Conservation (phyloP, 2,329 filamentous ascomycete genomes). For the Thelonectria blattea region DNA sequence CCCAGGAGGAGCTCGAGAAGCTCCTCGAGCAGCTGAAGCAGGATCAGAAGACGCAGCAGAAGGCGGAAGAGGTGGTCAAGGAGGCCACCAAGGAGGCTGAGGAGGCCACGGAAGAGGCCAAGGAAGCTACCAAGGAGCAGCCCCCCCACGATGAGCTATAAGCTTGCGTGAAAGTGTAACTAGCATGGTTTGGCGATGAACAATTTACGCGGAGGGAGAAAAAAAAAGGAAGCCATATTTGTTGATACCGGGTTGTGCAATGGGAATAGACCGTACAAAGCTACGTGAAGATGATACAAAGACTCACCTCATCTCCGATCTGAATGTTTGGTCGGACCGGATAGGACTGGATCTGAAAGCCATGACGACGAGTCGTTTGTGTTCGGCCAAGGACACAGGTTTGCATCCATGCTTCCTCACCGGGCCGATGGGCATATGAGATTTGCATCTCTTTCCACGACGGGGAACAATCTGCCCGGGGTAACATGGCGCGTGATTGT, state of each 20-base stretch:
- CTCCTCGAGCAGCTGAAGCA: constrained; percentile 35
- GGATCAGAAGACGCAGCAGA: constrained; percentile 28
- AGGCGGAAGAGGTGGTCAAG: constrained; percentile 12
- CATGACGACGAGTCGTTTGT: neutral
- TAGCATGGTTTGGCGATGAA: constrained; percentile 20
- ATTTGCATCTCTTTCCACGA: neutral
- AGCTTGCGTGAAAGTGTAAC: constrained; percentile 15
- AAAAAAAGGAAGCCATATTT: constrained; percentile 23
- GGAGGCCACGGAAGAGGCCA: constrained; percentile 4
- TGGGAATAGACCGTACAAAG: constrained; percentile 29
- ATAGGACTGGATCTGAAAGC: neutral
- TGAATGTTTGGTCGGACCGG: neutral
- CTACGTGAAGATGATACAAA: constrained; percentile 12
- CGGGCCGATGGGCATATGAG: neutral
- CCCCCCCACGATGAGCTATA: constrained; percentile 46
- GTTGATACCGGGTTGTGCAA: constrained; percentile 30
- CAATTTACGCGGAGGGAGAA: constrained; percentile 6
- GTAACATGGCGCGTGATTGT: neutral
- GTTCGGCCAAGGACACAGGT: neutral
- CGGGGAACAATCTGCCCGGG: neutral
- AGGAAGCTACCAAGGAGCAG: constrained; percentile 29
- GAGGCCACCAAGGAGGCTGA: constrained; percentile 29
- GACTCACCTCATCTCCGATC: neutral
- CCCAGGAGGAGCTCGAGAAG: constrained; percentile 39
- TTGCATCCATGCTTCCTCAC: neutral